Evolutionary conservation across 805 yeast species (phyloP).

Genomic region (Komagataella pastoris): DNA sequence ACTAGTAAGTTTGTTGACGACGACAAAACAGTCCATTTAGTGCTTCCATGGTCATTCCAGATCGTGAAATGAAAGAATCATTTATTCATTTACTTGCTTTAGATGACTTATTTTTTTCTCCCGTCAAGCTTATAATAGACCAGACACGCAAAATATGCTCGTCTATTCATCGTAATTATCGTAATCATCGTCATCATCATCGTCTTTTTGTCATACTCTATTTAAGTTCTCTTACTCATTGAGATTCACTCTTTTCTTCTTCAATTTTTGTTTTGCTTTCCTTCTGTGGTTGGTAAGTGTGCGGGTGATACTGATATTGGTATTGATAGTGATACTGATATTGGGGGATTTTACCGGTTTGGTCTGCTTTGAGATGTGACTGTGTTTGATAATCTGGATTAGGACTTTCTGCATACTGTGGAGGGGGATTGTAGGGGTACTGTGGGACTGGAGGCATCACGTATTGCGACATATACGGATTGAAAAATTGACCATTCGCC

Average conservation of each 20-base stretch:
- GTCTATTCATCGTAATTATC: neutral
- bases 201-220: neutral
- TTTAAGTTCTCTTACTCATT: neutral
- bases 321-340: neutral
- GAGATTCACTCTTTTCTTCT: neutral
- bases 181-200: neutral
- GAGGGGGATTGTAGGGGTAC: neutral
- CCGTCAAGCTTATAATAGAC: neutral
- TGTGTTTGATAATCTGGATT: neutral
- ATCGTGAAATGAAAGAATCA: slow-evolving; percentile 37
- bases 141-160: neutral
- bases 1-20: slow-evolving; percentile 77
- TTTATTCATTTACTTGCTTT: neutral
- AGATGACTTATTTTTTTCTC: neutral
- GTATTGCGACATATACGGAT: neutral
- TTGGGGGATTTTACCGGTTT: neutral
- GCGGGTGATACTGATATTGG: neutral
- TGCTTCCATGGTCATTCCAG: slow-evolving; percentile 76
- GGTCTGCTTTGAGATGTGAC: neutral
- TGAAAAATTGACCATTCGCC: neutral
- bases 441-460: neutral
- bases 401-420: neutral
- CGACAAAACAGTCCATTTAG: slow-evolving; percentile 61
- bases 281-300: neutral
- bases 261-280: neutral